A percentile compares a stretch with the other conserved stretches of the same genome.
Conservation (phyloP, 164 flowering plant genomes). For the Magnolia kwangsiensis region DNA sequence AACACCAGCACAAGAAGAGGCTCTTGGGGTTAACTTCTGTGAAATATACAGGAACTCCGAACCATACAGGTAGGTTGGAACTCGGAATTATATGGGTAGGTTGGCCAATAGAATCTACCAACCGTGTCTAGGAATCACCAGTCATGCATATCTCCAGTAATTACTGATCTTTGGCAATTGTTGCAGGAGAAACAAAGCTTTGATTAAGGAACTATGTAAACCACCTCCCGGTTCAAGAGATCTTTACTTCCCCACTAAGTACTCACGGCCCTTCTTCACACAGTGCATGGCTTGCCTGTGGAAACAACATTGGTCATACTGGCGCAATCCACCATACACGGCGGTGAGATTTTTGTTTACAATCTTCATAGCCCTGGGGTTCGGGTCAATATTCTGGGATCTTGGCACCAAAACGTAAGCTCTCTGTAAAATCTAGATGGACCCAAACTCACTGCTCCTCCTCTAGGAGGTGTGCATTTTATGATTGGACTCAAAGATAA, state of each 20-base stretch:
- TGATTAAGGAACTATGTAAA: slow-evolving; percentile 28
- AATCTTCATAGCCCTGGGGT: slow-evolving; percentile 22
- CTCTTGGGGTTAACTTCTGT: slow-evolving; percentile 24
- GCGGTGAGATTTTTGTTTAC: slow-evolving; percentile 33
- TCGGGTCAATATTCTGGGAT: slow-evolving; percentile 39
- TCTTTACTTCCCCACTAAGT: slow-evolving; percentile 28
- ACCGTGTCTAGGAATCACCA: neutral
- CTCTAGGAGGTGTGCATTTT: neutral
- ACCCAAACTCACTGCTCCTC: neutral
- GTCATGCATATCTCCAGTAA: neutral
- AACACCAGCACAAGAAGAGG: slow-evolving; percentile 26
- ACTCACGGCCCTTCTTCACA: slow-evolving; percentile 22
- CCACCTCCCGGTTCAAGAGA: slow-evolving; percentile 34
- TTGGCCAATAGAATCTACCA: neutral
- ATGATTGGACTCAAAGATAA: neutral
- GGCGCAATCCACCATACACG: slow-evolving; percentile 38
- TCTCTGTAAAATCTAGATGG: neutral
- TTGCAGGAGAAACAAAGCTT: slow-evolving; percentile 35
- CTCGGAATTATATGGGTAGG: slow-evolving; percentile 28
- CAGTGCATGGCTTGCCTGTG: slow-evolving; percentile 43
- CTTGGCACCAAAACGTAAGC: slow-evolving; percentile 31
- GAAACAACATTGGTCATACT: slow-evolving; percentile 40
- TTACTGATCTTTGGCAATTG: neutral
- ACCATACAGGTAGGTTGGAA: slow-evolving; percentile 19
- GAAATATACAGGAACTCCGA: slow-evolving; percentile 35